A percentile compares a stretch with the other conserved stretches of the same genome.
These are phyloP conservation scores for Colletotrichum siamense DNA, from an alignment of 2,329 filamentous ascomycete genomes.

Conservation along the genomic window DNA sequence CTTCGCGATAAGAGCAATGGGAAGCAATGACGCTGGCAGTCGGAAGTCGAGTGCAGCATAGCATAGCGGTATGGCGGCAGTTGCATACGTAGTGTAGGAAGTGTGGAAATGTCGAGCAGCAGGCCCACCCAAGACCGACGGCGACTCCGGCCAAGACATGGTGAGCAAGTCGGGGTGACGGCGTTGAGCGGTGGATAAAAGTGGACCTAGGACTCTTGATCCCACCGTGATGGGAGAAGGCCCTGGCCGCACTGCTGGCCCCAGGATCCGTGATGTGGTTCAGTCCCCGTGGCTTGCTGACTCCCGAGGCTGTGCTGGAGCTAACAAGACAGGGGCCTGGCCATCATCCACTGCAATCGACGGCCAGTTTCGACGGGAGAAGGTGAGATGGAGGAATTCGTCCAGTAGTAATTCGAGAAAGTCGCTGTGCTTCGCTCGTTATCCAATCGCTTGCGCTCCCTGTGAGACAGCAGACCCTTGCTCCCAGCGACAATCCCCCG, in stretches of 20 bases:
- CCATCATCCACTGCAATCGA: neutral
- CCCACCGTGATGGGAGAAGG: constrained; percentile 2
- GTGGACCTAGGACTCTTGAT: constrained; percentile 3
- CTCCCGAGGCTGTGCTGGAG: constrained; percentile 19
- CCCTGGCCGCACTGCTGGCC: neutral
- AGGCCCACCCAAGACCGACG: constrained; percentile 18
- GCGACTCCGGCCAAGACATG: constrained; percentile 19
- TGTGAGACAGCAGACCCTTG: constrained; percentile 8
- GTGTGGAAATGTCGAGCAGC: constrained; percentile 6
- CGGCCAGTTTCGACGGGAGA: neutral
- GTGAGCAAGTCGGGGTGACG: constrained; percentile 14
- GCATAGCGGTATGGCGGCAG: constrained; percentile 8
- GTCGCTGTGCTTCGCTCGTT: constrained; percentile 11
- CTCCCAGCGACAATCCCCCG: constrained; percentile 13
- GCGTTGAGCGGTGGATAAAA: constrained; percentile 18
- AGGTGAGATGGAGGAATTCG: neutral
- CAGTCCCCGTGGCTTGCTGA: constrained; percentile 21
- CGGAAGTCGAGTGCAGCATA: neutral
- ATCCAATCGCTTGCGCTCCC: constrained; percentile 24
- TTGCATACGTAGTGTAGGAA: constrained; percentile 1
- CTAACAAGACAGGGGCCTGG: constrained; percentile 10
- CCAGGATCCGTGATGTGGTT: constrained; percentile 14
- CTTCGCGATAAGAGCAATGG: neutral
- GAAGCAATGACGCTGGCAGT: neutral
- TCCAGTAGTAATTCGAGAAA: constrained; percentile 8